These are phyloP conservation scores for Trichomonascus vanleenenianus DNA, from an alignment of 805 yeast species.

Conservation along the genomic window DNA sequence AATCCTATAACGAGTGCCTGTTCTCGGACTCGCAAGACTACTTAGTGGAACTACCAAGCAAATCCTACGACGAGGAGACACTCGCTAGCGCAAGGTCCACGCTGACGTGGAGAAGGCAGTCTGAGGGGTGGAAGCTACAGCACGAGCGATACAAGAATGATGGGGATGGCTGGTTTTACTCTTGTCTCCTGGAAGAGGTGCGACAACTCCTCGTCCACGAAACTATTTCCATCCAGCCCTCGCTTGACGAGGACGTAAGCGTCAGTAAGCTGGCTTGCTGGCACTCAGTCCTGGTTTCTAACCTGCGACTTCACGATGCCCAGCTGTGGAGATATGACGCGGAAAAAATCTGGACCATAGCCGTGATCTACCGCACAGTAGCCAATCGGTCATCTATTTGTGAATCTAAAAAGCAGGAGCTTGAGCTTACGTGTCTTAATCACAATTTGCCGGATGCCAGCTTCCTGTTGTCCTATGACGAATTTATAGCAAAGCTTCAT, in stretches of 20 bases:
- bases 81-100: no score
- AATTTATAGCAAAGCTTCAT: slow-evolving; percentile 1
- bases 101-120: no score
- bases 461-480: not conserved
- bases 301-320: not conserved
- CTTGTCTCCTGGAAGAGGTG: not conserved
- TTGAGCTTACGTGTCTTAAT: not conserved
- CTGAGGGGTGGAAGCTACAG: no score
- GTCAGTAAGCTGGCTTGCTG: not conserved
- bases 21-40: no score
- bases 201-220: not conserved
- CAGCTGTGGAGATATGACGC: slow-evolving; percentile 1
- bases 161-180: not conserved
- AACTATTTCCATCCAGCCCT: not conserved
- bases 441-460: not conserved
- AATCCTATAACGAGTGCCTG: no score
- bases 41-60: no score
- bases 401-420: not conserved
- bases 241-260: no score
- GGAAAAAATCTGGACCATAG: slow-evolving; percentile 1
- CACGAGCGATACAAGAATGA: no score
- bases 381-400: not conserved
- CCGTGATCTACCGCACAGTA: not conserved
- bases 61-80: no score
- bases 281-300: not conserved